These are phyloP conservation scores for Camelina sativa DNA, from an alignment of 345 rosid genomes.

Conservation along the genomic window DNA sequence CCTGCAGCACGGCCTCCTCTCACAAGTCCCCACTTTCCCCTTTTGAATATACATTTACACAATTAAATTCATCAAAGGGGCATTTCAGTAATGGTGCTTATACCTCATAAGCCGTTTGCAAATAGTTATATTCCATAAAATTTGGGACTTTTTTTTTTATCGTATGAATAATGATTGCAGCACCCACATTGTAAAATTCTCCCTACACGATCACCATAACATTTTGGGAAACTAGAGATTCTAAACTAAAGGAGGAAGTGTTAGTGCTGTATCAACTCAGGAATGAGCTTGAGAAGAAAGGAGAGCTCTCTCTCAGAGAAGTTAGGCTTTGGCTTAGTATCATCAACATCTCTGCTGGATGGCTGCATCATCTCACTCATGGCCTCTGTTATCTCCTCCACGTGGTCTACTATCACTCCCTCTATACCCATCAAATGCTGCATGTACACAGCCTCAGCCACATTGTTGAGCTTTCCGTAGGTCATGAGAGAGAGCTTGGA, in stretches of 20 bases:
- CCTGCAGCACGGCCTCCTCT: slow-evolving; percentile 48
- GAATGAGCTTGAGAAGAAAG: slow-evolving; percentile 88
- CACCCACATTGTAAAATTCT: slow-evolving; percentile 22
- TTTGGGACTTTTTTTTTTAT: slow-evolving; percentile 15
- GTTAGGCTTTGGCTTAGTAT: slow-evolving; percentile 54
- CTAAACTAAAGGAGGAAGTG: slow-evolving; percentile 10
- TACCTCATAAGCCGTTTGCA: not conserved
- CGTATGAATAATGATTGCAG: slow-evolving; percentile 2
- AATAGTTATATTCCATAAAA: not conserved
- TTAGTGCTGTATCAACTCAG: slow-evolving; percentile 70
- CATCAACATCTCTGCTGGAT: slow-evolving; percentile 31
- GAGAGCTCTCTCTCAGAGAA: slow-evolving; percentile 76
- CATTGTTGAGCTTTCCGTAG: slow-evolving; percentile 82
- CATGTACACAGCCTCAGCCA: slow-evolving; percentile 83
- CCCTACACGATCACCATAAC: slow-evolving; percentile 1
- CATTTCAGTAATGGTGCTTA: not conserved
- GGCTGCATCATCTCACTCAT: slow-evolving; percentile 67
- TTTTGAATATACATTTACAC: slow-evolving; percentile 40
- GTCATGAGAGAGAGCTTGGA: slow-evolving; percentile 78
- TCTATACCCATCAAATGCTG: slow-evolving; percentile 92
- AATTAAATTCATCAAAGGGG: not conserved
- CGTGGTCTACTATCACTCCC: slow-evolving; percentile 89
- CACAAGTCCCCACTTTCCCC: slow-evolving; percentile 65
- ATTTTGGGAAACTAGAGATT: slow-evolving; percentile 18
- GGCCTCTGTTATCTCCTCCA: slow-evolving; percentile 72